A percentile compares a stretch with the other conserved stretches of the same genome.
These are phyloP conservation scores for Yarrowia yakushimensis DNA, from an alignment of 805 yeast genomes.

Conservation along the genomic window DNA sequence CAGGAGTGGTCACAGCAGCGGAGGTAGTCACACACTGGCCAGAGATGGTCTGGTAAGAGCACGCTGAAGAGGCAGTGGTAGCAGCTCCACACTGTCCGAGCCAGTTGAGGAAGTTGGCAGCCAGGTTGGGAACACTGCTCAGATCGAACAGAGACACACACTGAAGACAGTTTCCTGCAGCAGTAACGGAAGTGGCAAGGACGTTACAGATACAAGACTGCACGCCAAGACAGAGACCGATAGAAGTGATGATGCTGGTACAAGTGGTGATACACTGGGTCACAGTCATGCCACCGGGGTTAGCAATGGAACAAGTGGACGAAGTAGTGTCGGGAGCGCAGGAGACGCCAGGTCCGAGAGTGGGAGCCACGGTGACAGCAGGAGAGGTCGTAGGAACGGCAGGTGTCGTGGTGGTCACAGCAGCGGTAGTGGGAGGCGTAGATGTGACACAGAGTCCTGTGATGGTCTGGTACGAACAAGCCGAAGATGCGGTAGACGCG, in stretches of 20 bases:
- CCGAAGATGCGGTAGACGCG: no score
- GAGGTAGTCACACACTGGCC: no score
- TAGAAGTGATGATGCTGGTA: neutral
- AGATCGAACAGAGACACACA: conserved; percentile 8
- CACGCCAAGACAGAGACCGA: conserved; percentile 6
- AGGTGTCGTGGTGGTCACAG: no score
- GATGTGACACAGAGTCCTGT: no score
- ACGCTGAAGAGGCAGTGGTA: conserved; percentile 1
- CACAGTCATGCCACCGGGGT: no score
- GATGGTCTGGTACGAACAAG: no score
- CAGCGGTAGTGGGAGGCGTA: conserved; percentile 9
- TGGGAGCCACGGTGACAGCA: no score
- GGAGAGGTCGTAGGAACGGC: no score
- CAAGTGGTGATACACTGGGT: neutral
- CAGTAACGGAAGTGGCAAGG: neutral
- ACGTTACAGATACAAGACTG: neutral
- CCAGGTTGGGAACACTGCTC: neutral
- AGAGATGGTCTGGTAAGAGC: neutral
- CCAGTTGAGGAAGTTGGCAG: neutral
- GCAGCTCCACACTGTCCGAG: neutral
- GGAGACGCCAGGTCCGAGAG: neutral
- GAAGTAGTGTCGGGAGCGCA: no score
- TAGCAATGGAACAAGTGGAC: neutral
- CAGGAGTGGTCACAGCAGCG: no score
- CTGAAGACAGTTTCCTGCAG: neutral